A percentile compares a stretch with the other conserved stretches of the same genome.
Evolutionary conservation across 176 grass and related monocot genomes (phyloP).

Genomic region (Triticum turgidum): DNA sequence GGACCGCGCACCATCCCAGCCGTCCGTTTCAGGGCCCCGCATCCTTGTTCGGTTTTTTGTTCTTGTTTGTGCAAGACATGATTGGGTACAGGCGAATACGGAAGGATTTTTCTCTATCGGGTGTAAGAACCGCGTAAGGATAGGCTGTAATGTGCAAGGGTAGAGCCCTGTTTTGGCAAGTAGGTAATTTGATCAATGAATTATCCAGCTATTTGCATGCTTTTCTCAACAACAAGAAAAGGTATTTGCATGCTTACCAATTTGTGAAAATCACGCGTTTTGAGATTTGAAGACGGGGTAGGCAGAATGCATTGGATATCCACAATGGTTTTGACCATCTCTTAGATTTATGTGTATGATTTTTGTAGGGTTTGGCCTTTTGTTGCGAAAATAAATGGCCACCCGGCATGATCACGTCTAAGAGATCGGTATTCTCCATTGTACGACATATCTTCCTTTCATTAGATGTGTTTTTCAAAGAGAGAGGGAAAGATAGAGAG

Average conservation of each 20-base stretch:
- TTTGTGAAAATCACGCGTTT: not conserved
- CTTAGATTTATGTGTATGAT: not conserved
- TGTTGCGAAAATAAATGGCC: too few relatives aligned
- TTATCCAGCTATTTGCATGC: too few relatives aligned
- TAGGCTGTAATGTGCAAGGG: not conserved
- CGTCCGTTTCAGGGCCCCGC: slow-evolving; percentile 31
- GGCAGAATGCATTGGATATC: not conserved
- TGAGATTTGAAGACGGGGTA: not conserved
- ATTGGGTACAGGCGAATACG: not conserved
- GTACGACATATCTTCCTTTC: too few relatives aligned
- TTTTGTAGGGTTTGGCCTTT: too few relatives aligned
- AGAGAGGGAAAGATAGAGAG: too few relatives aligned
- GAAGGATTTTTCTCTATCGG: not conserved
- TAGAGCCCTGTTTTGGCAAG: not conserved
- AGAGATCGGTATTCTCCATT: not conserved
- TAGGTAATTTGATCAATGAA: not conserved
- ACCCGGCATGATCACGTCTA: not conserved
- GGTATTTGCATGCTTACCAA: not conserved
- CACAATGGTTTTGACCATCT: not conserved
- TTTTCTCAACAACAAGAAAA: too few relatives aligned
- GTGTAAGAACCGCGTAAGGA: not conserved
- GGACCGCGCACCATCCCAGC: slow-evolving; percentile 21
- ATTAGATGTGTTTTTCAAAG: too few relatives aligned
- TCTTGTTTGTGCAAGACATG: not conserved
- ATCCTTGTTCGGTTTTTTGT: not conserved